Conservation (phyloP, 441 rosid genomes). For the Breynia disticha region DNA sequence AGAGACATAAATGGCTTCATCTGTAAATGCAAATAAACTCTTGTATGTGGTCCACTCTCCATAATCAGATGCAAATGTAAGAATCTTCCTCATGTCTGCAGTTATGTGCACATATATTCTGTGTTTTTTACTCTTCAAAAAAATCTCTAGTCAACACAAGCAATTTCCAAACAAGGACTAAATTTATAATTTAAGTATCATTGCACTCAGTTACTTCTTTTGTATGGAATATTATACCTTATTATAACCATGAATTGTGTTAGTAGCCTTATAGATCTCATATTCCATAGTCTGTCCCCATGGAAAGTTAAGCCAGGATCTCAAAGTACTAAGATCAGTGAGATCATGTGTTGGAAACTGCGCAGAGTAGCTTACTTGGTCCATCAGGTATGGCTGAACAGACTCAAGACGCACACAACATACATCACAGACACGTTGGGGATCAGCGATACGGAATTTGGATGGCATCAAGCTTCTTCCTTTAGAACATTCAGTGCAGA, state of each 20-base stretch:
- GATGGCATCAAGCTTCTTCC: slow-evolving; percentile 86
- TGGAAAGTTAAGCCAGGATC: slow-evolving; percentile 97
- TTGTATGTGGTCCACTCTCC: no score
- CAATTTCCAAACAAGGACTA: no score
- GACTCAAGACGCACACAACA: slow-evolving; percentile 85
- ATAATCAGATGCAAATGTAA: no score
- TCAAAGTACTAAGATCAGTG: slow-evolving; percentile 93
- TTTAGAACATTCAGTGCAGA: slow-evolving; percentile 73
- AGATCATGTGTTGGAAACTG: slow-evolving; percentile 79
- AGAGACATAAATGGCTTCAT: neutral
- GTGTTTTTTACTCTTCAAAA: no score
- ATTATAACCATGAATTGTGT: slow-evolving; percentile 56
- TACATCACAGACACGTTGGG: slow-evolving; percentile 91
- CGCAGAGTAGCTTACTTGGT: slow-evolving; percentile 89
- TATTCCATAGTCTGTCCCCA: slow-evolving; percentile 92
- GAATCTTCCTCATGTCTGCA: no score
- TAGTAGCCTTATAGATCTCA: slow-evolving; percentile 90
- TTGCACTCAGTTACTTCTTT: no score
- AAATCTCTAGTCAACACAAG: no score
- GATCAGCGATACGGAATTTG: slow-evolving; percentile 65
- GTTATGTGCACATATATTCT: no score
- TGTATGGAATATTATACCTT: slow-evolving; percentile 40
- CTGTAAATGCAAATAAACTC: neutral
- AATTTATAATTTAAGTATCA: no score
- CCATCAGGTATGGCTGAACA: slow-evolving; percentile 89